Percentiles rank a stretch among this genome's conserved stretches.
phyloP scores from a whole-genome alignment of 805 yeast species.

The Cephaloascus albidus region DNA sequence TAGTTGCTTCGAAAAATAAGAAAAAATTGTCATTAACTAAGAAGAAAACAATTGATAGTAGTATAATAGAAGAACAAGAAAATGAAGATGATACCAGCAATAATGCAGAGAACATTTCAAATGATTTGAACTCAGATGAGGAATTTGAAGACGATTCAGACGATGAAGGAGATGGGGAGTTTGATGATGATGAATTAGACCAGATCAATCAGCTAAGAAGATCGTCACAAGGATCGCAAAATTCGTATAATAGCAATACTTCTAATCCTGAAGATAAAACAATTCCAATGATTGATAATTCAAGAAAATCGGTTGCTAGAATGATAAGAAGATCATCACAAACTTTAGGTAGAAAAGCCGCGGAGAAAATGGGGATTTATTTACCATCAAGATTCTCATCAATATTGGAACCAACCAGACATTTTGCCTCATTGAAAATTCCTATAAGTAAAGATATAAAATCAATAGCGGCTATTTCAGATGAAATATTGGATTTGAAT shows the following conservation, averaged over 20 bases:
- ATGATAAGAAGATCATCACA: conserved; percentile 73
- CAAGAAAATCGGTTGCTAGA: conserved; percentile 65
- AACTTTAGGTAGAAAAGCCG: conserved; percentile 68
- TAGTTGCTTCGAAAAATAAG: conserved; percentile 1
- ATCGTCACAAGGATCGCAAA: conserved; percentile 16
- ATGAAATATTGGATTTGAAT: conserved; percentile 8
- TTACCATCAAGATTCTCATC: conserved; percentile 75
- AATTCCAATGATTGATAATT: conserved; percentile 56
- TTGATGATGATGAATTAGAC: conserved; percentile 15
- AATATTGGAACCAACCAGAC: conserved; percentile 81
- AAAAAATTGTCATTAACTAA: conserved; percentile 9
- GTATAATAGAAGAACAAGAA: conserved; percentile 8
- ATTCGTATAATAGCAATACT: conserved; percentile 22
- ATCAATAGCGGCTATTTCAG: conserved; percentile 37
- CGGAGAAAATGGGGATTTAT: conserved; percentile 82
- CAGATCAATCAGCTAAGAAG: neutral
- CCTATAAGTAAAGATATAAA: conserved; percentile 36
- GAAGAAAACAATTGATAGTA: conserved; percentile 8
- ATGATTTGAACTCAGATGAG: conserved; percentile 4
- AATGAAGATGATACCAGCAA: conserved; percentile 12
- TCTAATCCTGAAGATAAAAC: conserved; percentile 10
- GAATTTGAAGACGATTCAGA: conserved; percentile 19
- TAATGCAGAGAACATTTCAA: conserved; percentile 4
- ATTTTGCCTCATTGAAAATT: conserved; percentile 81
- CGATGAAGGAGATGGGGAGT: conserved; percentile 20